Percentiles rank a stretch among this genome's conserved stretches.
Evolutionary conservation across 106 monocot genomes (phyloP).

Genomic region (Agapanthus africanus): DNA sequence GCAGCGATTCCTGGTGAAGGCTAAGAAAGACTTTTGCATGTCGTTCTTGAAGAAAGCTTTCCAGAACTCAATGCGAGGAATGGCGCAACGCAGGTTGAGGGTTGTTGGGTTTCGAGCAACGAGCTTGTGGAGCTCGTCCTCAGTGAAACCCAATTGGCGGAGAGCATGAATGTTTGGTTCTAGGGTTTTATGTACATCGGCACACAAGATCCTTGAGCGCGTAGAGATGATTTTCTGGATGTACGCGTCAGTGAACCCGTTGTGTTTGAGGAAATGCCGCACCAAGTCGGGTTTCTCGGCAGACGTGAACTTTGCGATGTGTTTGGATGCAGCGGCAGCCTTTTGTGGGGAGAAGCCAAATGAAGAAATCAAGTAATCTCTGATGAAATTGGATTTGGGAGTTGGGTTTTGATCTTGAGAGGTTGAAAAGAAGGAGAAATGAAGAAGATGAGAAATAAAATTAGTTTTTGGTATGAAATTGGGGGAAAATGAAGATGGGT

Average conservation of each 20-base stretch:
- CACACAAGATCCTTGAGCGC: neutral
- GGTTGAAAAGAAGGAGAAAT: neutral
- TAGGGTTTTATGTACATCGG: neutral
- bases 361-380: constrained; percentile 20
- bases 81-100: neutral
- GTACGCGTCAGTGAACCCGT: neutral
- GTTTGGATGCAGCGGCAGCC: neutral
- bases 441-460: neutral
- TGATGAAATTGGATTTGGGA: constrained; percentile 1
- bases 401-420: neutral
- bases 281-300: constrained; percentile 22
- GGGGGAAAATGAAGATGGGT: no score
- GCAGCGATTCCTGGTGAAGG: neutral
- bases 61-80: constrained; percentile 8
- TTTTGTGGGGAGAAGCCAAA: no score
- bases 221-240: neutral
- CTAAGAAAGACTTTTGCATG: neutral
- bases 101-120: neutral
- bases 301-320: constrained; percentile 16
- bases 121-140: neutral
- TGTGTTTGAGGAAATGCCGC: constrained; percentile 7
- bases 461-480: no score
- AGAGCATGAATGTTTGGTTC: neutral
- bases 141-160: neutral
- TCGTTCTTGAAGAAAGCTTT: neutral